These are phyloP conservation scores for Eragrostis nindensis DNA, from an alignment of 176 grass and related monocot genomes.

Conservation along the genomic window DNA sequence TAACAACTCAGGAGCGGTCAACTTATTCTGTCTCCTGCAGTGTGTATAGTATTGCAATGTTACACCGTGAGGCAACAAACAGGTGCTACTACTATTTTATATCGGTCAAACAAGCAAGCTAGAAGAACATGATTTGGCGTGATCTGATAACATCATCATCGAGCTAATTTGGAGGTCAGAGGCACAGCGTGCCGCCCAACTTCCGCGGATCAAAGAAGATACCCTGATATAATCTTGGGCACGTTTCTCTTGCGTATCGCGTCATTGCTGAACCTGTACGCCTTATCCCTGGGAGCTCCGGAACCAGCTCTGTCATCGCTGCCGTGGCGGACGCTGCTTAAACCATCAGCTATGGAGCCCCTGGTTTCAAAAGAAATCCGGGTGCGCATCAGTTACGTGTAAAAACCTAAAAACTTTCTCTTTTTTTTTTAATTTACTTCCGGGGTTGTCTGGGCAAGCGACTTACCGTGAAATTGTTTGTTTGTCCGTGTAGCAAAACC, in stretches of 20 bases:
- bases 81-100: background rate
- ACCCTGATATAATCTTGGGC: background rate
- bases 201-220: background rate
- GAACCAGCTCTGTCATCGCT: no score
- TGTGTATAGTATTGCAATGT: background rate
- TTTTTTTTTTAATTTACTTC: no score
- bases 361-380: no score
- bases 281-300: no score
- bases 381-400: no score
- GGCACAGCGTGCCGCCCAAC: constrained; percentile 1
- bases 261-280: no score
- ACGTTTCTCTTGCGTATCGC: background rate
- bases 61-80: background rate
- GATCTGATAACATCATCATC: constrained; percentile 13
- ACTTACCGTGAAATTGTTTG: no score
- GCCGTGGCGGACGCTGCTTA: no score
- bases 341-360: no score
- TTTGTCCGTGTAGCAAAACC: background rate
- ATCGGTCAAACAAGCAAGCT: constrained; percentile 25
- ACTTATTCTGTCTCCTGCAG: background rate
- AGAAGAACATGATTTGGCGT: background rate
- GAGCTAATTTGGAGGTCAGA: constrained; percentile 29
- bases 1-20: background rate
- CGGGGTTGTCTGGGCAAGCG: no score
- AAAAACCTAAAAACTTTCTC: no score